Evolutionary conservation across 1,139 yeast species (phyloP).

Genomic region (Blastobotrys raffinosifermentans): DNA sequence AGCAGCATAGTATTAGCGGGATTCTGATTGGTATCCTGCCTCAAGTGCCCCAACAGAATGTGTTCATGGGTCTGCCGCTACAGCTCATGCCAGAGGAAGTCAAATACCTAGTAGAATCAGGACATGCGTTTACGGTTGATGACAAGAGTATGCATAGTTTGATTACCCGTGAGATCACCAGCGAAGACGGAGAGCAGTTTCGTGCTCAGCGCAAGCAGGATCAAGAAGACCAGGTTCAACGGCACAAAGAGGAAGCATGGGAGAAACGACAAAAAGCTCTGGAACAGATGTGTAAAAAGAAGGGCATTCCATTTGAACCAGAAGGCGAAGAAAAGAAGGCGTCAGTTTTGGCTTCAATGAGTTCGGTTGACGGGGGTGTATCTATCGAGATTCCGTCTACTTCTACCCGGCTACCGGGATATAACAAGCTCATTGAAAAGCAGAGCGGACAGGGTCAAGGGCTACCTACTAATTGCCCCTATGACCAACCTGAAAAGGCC

Average conservation of each 20-base stretch:
- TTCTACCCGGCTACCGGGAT: slow-evolving; percentile 14
- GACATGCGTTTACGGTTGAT: slow-evolving; percentile 31
- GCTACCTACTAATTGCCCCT: slow-evolving; percentile 1
- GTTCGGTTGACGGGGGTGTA: slow-evolving; percentile 15
- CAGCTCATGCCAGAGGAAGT: slow-evolving; percentile 70
- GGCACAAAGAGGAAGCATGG: slow-evolving; percentile 21
- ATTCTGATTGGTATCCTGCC: slow-evolving; percentile 77
- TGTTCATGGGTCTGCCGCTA: slow-evolving; percentile 77
- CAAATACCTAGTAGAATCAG: slow-evolving; percentile 51
- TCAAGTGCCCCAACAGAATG: slow-evolving; percentile 84
- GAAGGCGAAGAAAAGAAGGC: slow-evolving; percentile 11
- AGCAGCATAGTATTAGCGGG: slow-evolving; percentile 55
- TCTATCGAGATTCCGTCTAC: slow-evolving; percentile 16
- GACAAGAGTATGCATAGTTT: slow-evolving; percentile 28
- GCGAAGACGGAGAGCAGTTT: slow-evolving; percentile 14
- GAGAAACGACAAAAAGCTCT: slow-evolving; percentile 21
- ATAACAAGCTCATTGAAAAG: slow-evolving; percentile 5
- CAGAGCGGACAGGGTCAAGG: neutral
- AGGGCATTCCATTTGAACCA: slow-evolving; percentile 7
- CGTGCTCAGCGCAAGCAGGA: slow-evolving; percentile 11
- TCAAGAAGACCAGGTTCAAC: slow-evolving; percentile 17
- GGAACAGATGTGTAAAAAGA: slow-evolving; percentile 14
- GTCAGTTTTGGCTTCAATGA: slow-evolving; percentile 7
- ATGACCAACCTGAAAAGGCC: slow-evolving; percentile 15
- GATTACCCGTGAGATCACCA: slow-evolving; percentile 13